Conservation (phyloP, 495 filamentous ascomycete species). For the Penicillium cinerascens region DNA sequence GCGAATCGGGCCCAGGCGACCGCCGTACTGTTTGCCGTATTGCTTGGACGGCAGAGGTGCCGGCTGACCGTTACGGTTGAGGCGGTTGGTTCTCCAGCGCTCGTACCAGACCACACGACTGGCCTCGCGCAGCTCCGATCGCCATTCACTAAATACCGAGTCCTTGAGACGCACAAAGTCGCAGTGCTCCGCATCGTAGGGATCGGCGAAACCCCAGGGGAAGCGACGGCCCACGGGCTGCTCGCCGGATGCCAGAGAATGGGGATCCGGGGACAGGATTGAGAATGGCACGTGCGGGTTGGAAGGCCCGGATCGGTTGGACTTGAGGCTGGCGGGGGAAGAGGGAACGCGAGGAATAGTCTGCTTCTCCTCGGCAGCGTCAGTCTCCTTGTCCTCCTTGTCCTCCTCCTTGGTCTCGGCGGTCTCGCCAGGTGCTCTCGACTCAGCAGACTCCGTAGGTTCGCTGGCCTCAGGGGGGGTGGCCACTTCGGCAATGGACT, state of each 20-base stretch:
- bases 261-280: constrained; percentile 88
- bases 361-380: constrained; percentile 2
- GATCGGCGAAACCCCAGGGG: constrained; percentile 95
- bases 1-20: constrained; percentile 30
- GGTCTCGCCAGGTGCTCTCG: constrained; percentile 21
- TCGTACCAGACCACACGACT: constrained; percentile 95
- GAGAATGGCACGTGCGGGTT: constrained; percentile 69
- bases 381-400: neutral
- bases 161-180: constrained; percentile 92
- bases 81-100: constrained; percentile 80
- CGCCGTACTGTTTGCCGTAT: constrained; percentile 22
- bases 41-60: constrained; percentile 15
- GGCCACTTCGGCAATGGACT: constrained; percentile 16
- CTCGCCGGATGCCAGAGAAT: constrained; percentile 63
- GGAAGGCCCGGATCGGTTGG: constrained; percentile 19
- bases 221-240: constrained; percentile 73
- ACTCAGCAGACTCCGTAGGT: constrained; percentile 25
- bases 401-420: constrained; percentile 7
- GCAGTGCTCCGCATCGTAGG: constrained; percentile 85
- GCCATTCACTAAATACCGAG: constrained; percentile 89
- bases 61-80: constrained; percentile 44
- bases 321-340: constrained; percentile 30
- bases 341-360: constrained; percentile 2
- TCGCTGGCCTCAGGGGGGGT: constrained; percentile 15
- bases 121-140: constrained; percentile 82